Conservation (phyloP, 1,284 basidiomycete genomes). For the Rhodotorula sp. region DNA sequence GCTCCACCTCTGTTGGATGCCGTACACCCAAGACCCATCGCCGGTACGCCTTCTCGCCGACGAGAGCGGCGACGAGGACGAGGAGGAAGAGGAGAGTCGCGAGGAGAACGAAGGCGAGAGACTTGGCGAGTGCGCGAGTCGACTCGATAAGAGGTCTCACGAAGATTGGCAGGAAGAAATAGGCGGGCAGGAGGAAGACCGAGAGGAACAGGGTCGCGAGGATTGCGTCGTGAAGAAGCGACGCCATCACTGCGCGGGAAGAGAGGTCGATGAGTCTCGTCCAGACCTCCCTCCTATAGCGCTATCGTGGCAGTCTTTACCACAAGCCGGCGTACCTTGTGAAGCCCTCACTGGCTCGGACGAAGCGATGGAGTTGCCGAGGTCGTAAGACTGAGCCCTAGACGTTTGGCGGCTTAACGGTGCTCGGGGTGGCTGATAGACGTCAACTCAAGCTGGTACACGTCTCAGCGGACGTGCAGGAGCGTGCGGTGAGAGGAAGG, state of each 20-base stretch:
- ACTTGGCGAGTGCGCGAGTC: not conserved
- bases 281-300: too few species aligned
- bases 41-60: slow-evolving; percentile 24
- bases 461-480: too few species aligned
- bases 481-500: too few species aligned
- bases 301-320: too few species aligned
- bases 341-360: too few species aligned
- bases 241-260: not conserved
- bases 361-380: too few species aligned
- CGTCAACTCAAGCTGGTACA: too few species aligned
- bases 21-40: slow-evolving; percentile 3
- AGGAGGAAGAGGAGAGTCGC: not conserved
- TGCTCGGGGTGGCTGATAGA: too few species aligned
- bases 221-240: not conserved
- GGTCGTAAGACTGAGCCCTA: too few species aligned
- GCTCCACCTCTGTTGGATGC: not conserved
- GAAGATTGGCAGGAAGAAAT: slow-evolving; percentile 18
- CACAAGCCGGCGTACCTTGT: too few species aligned
- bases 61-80: slow-evolving; percentile 11
- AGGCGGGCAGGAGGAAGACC: slow-evolving; percentile 7
- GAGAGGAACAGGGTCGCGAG: not conserved
- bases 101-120: slow-evolving; percentile 9
- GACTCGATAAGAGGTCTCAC: slow-evolving; percentile 1
- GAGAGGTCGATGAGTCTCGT: not conserved
- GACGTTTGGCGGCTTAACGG: too few species aligned